phyloP scores from a whole-genome alignment of 176 grass and related monocot genomes.

The Lolium rigidum region DNA sequence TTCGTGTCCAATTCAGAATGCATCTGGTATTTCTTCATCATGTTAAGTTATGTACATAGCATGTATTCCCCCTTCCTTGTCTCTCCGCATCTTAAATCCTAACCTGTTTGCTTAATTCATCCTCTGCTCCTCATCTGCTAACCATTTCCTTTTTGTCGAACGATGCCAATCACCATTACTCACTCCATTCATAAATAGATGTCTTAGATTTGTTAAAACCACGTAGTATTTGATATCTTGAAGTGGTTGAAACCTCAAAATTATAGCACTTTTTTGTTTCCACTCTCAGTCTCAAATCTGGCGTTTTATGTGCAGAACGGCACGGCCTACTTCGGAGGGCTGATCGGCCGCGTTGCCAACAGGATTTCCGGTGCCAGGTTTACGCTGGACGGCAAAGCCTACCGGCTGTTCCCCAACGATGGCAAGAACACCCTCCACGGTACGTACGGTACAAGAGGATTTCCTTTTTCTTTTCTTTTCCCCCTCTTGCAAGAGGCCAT shows the following conservation, averaged over 20 bases:
- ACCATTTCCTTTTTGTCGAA: not conserved
- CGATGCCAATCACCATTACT: not conserved
- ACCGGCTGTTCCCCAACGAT: slow-evolving; percentile 60
- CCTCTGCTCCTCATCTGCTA: not conserved
- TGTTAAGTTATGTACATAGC: not conserved
- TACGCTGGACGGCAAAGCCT: slow-evolving; percentile 59
- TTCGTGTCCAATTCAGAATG: not conserved
- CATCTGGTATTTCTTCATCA: not conserved
- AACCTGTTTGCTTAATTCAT: not conserved
- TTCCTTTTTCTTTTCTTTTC: no score
- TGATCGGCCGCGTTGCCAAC: slow-evolving; percentile 90
- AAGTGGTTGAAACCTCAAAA: not conserved
- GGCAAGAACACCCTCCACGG: slow-evolving; percentile 91
- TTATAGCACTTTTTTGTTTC: not conserved
- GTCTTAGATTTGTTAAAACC: no score
- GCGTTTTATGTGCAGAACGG: slow-evolving; percentile 52
- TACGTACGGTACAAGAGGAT: not conserved
- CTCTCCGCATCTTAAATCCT: not conserved
- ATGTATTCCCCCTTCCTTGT: not conserved
- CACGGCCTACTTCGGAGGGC: slow-evolving; percentile 71
- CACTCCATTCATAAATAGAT: no score
- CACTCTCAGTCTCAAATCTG: not conserved
- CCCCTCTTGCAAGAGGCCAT: not conserved
- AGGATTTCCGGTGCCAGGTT: slow-evolving; percentile 63
- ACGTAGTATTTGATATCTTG: not conserved